These are phyloP conservation scores for Hansenula sp. DNA, from an alignment of 1,139 yeast species.

Conservation along the genomic window DNA sequence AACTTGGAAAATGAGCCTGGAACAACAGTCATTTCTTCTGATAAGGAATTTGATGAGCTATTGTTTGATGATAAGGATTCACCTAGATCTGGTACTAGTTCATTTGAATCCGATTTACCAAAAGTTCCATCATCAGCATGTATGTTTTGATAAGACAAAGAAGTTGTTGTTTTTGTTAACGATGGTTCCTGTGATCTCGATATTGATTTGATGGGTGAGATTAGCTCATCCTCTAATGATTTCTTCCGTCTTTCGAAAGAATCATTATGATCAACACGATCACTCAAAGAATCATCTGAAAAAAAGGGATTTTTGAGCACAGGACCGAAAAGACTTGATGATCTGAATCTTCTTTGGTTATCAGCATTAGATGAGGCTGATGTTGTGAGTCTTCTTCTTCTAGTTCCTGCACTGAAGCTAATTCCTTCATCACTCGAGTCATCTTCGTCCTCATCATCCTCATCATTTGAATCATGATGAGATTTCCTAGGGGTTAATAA, in stretches of 20 bases:
- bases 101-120: not conserved
- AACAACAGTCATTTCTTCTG: slow-evolving; percentile 8
- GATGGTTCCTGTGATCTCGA: slow-evolving; percentile 2
- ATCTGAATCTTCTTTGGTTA: slow-evolving; percentile 20
- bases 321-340: slow-evolving; percentile 23
- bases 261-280: not conserved
- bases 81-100: slow-evolving; percentile 18
- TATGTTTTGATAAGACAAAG: slow-evolving; percentile 15
- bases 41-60: slow-evolving; percentile 19
- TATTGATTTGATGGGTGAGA: slow-evolving; percentile 9
- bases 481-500: slow-evolving; percentile 10
- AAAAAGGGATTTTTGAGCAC: slow-evolving; percentile 7
- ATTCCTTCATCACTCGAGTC: slow-evolving; percentile 22
- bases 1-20: slow-evolving; percentile 9
- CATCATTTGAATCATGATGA: not conserved
- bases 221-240: slow-evolving; percentile 12
- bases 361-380: slow-evolving; percentile 3
- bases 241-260: slow-evolving; percentile 3
- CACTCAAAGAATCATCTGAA: not conserved
- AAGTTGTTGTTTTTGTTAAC: slow-evolving; percentile 2
- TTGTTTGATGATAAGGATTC: slow-evolving; percentile 20
- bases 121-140: slow-evolving; percentile 22
- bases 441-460: slow-evolving; percentile 6
- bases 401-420: slow-evolving; percentile 17
- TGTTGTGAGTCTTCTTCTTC: slow-evolving; percentile 6